Percentiles rank a stretch among this genome's conserved stretches.
Evolutionary conservation across 2,329 filamentous ascomycete species (phyloP).

Genomic region (Aspergillus sp.): DNA sequence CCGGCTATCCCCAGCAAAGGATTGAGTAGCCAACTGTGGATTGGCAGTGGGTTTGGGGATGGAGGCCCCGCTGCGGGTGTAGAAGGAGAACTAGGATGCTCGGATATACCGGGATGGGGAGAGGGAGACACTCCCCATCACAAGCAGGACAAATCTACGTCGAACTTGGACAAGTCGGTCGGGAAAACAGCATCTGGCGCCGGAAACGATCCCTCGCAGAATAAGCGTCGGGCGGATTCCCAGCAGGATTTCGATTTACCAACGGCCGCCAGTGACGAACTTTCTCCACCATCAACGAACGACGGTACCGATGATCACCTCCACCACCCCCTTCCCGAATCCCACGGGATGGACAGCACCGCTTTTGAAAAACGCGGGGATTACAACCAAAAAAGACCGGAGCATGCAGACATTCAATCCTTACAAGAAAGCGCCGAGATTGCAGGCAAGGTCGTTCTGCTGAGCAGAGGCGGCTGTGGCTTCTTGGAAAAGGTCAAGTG

Average conservation of each 20-base stretch:
- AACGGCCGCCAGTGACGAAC: constrained; percentile 12
- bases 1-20: constrained; percentile 70
- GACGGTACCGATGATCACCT: constrained; percentile 86
- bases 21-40: constrained; percentile 86
- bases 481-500: constrained; percentile 97
- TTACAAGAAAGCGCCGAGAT: constrained; percentile 91
- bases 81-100: constrained; percentile 88
- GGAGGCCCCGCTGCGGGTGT: constrained; percentile 49
- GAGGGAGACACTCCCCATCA: constrained; percentile 48
- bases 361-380: constrained; percentile 30
- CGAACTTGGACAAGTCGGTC: constrained; percentile 13
- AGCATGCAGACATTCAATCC: constrained; percentile 87
- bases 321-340: constrained; percentile 54
- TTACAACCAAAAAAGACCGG: constrained; percentile 27
- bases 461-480: constrained; percentile 90
- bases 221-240: constrained; percentile 18
- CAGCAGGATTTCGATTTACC: constrained; percentile 15
- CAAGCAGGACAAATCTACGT: constrained; percentile 17
- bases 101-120: constrained; percentile 86
- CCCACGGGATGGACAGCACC: constrained; percentile 30
- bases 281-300: constrained; percentile 37
- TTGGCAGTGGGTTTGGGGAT: constrained; percentile 85
- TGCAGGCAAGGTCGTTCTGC: constrained; percentile 81
- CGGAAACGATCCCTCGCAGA: constrained; percentile 16
- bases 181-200: constrained; percentile 19